These are phyloP conservation scores for Turnera subulata DNA, from an alignment of 345 rosid genomes.

Conservation along the genomic window DNA sequence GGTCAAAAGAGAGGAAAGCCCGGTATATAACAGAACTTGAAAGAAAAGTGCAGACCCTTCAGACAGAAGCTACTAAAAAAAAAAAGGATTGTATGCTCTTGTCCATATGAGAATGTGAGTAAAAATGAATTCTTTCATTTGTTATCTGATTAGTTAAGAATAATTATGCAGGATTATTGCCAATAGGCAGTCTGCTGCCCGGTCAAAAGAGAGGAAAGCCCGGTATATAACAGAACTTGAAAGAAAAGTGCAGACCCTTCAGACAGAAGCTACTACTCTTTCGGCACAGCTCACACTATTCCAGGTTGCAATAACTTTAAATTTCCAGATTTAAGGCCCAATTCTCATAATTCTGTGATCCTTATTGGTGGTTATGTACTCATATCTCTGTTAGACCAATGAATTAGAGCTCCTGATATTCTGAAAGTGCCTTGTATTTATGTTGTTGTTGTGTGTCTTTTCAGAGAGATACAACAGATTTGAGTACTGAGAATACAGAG, in stretches of 20 bases:
- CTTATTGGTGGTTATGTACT: too few species aligned
- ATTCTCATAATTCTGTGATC: too few species aligned
- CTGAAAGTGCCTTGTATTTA: not conserved
- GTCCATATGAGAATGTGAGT: too few species aligned
- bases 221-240: slow-evolving; percentile 70
- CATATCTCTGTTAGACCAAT: not conserved
- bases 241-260: slow-evolving; percentile 82
- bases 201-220: slow-evolving; percentile 83
- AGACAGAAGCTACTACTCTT: slow-evolving; percentile 76
- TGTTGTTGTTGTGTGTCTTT: slow-evolving; percentile 18
- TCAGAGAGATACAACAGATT: slow-evolving; percentile 81
- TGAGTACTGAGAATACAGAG: slow-evolving; percentile 77
- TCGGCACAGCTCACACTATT: slow-evolving; percentile 75
- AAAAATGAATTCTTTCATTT: too few species aligned
- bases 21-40: slow-evolving; percentile 70
- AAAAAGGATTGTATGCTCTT: too few species aligned
- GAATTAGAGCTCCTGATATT: not conserved
- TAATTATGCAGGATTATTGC: slow-evolving; percentile 64
- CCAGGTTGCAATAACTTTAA: slow-evolving; percentile 38
- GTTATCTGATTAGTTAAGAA: not conserved
- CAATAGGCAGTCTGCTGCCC: slow-evolving; percentile 82
- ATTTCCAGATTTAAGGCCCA: not conserved
- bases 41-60: slow-evolving; percentile 82
- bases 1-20: slow-evolving; percentile 83
- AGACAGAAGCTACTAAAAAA: slow-evolving; percentile 78